Base-by-base conservation (phyloP, 129 eudicot species). In the Artemisia argyi region DNA sequence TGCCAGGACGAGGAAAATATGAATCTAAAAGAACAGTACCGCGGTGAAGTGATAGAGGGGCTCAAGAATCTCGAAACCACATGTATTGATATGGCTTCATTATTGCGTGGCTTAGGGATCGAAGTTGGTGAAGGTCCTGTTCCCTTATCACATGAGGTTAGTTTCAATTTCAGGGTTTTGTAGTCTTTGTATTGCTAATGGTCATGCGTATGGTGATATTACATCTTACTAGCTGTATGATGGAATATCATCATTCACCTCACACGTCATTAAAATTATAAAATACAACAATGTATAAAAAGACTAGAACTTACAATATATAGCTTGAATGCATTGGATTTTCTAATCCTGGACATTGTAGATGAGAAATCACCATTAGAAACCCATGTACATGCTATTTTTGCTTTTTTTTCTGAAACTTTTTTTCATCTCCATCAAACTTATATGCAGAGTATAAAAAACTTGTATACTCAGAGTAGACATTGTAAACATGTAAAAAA, bases 21-120 rank as follows among this genome's bases (percentile, higher is more conserved):
- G 91, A 88, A 90, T 83, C 77, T 94, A 86, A 94, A 94, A 75
- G 98, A 87, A 71, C 19, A 48, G 65, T 80, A 85, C 57, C 98
- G 97, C 13, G 69, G 78, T 14, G 86, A 86, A 80, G 81, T 90
- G 26, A 78, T 76, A 76, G 70, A 75, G 26, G 81, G 84, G 74
- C 97, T 94, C 17, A 67, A 66, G 35, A 73, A 49, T 64, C 71
- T 90, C 73, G 98, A 94, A 83, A 47, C 52, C 1, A 53, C 58
- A 4, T 87, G 97, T 76, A 49, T 11, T 46, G 86, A 88, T 78
- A 89, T 90, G 97, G 87, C 97, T 60, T 87, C 96, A 8, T 73
- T 94, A 61, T 85, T 94, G 83, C 85, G 85, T n/a, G 78, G 78
- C 35, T 67, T 94, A 73, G 98, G 97, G 35, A 81, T 90, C 49